Conservation (phyloP, 2,329 filamentous ascomycete genomes). For the Trematosphaeria pertusa region DNA sequence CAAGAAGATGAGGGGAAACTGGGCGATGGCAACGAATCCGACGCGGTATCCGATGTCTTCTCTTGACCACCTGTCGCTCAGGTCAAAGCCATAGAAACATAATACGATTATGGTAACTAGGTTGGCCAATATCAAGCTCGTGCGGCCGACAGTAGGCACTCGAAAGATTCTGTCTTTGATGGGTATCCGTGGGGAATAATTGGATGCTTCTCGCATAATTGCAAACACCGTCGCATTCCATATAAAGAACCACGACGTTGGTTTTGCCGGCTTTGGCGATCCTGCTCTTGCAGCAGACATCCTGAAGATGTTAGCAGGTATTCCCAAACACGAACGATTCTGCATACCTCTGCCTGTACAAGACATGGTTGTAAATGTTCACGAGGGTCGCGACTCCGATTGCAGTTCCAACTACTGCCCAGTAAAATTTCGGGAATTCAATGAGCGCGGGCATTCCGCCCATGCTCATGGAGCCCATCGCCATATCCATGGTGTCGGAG, state of each 20-base stretch:
- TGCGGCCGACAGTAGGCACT: constrained; percentile 49
- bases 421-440: constrained; percentile 61
- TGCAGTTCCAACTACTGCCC: constrained; percentile 57
- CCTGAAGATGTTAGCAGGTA: constrained; percentile 40
- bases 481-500: constrained; percentile 33
- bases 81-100: constrained; percentile 63
- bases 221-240: constrained; percentile 62
- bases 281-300: constrained; percentile 52
- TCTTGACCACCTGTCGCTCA: constrained; percentile 57
- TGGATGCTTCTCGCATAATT: constrained; percentile 60
- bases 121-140: constrained; percentile 54
- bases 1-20: constrained; percentile 63
- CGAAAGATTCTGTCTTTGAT: constrained; percentile 45
- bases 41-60: constrained; percentile 65
- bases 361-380: constrained; percentile 56
- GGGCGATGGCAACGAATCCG: constrained; percentile 60
- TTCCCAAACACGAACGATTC: background rate
- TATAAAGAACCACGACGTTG: constrained; percentile 57
- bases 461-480: constrained; percentile 52
- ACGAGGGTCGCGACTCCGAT: constrained; percentile 53
- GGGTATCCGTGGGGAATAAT: constrained; percentile 52
- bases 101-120: constrained; percentile 60
- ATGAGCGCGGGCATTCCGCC: constrained; percentile 54
- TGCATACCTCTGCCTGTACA: constrained; percentile 59
- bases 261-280: constrained; percentile 58